Evolutionary conservation across 1,284 basidiomycete genomes (phyloP).

Genomic region (Pyrrhoderma noxium): DNA sequence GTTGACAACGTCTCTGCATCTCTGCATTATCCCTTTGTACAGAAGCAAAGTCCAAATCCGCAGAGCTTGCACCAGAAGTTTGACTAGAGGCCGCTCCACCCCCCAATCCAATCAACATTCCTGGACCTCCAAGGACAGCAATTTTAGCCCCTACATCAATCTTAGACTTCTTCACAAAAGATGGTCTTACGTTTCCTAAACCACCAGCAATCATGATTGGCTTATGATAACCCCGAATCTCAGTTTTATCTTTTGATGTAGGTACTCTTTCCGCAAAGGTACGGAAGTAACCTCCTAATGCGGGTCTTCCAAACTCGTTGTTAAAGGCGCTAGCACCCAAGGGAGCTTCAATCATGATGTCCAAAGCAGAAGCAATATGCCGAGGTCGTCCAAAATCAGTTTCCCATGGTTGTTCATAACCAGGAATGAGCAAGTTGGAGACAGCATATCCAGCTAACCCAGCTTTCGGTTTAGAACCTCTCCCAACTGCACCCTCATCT

Average conservation of each 20-base stretch:
- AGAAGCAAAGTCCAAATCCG: conserved; percentile 93
- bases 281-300: conserved; percentile 79
- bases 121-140: conserved; percentile 94
- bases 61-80: conserved; percentile 80
- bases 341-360: conserved; percentile 97
- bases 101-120: conserved; percentile 93
- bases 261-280: conserved; percentile 77
- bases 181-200: conserved; percentile 84
- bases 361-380: conserved; percentile 89
- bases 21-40: conserved; percentile 98
- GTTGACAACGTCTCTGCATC: conserved; percentile 95
- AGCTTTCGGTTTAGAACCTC: conserved; percentile 95
- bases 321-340: conserved; percentile 95
- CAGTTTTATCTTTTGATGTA: conserved; percentile 33
- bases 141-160: conserved; percentile 80
- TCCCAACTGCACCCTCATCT: conserved; percentile 94
- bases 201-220: conserved; percentile 99
- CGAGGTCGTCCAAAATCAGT: conserved; percentile 82
- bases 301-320: conserved; percentile 97
- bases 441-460: conserved; percentile 92
- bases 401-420: conserved; percentile 87
- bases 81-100: conserved; percentile 95
- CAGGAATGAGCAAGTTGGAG: conserved; percentile 91
- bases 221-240: conserved; percentile 97
- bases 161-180: conserved; percentile 69